Evolutionary conservation across 768 basidiomycete species (phyloP), one percentile per base, ranked within the genome.

Genomic region (Lentinula raphanica): DNA sequence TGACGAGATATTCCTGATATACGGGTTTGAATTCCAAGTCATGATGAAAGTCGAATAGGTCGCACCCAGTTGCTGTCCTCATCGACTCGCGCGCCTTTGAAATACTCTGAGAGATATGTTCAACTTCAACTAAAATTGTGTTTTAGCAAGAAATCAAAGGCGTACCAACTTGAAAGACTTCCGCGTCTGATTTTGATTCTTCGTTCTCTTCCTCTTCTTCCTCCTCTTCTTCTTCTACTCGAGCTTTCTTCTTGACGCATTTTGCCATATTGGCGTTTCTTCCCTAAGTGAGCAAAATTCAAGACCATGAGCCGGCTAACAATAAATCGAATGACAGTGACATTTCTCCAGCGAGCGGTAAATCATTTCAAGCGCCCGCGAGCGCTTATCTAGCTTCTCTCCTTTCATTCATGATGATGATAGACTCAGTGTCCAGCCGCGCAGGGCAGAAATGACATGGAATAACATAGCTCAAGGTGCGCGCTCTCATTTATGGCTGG

Each of bases 1-100:
- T 89, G 39, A 90, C 87, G 54, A 64, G 66, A 63, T 90, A 90
- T 70, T 87, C 81, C 88, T 85, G 45, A 32, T 15, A 19, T 27
- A 17, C 2, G 42, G 40, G 5, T 45, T n/a, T 29, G 40, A 39
- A 39, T 39, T 19, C 9, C 23, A 23, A 19, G 29, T 13, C 7
- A 15, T 56, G 8, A 32, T 21, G 8, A 29, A 31, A 3, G 27
- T 13, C 8, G 8, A 19, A 19, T 3, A 29, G 6, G 7, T 6
- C 54, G 27, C 27, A 56, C 54, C 54, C 54, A 56, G 44, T 45
- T 23, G 6, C 54, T 42, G 13, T 56, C 54, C 7, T 56, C 54
- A 27, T 44, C 36, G 7, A 56, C 54, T 44, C 19, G 42, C 3
- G 32, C 54, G 19, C 21, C 15, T 25, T 44, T 56, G 12, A 56